Evolutionary conservation across 2,329 filamentous ascomycete species (phyloP).

Genomic region (Blastomyces percursus): DNA sequence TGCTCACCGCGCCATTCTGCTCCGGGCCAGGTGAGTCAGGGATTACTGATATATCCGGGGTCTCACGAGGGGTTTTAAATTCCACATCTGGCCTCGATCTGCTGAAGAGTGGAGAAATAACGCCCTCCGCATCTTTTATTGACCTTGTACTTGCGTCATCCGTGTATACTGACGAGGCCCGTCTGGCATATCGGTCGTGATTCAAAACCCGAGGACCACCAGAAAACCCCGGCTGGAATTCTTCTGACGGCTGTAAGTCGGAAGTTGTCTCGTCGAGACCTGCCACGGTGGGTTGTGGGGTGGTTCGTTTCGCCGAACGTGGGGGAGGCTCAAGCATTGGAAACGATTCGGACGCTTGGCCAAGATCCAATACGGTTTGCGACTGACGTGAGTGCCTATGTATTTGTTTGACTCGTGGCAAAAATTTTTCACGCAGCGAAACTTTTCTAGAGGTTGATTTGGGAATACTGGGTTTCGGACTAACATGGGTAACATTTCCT

Average conservation of each 20-base stretch:
- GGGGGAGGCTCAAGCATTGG: not conserved
- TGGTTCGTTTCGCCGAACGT: not conserved
- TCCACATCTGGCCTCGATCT: not conserved
- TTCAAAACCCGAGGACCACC: not conserved
- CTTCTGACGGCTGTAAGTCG: not conserved
- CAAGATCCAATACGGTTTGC: slow-evolving; percentile 17
- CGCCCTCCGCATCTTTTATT: slow-evolving; percentile 8
- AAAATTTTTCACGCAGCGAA: not conserved
- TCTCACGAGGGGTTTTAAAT: not conserved
- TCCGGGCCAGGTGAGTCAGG: not conserved
- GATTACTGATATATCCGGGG: not conserved
- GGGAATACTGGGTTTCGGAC: not conserved
- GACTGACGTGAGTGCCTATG: not conserved
- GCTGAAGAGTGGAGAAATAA: not conserved
- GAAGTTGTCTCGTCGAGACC: not conserved
- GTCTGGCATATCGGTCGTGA: not conserved
- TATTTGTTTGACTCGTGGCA: slow-evolving; percentile 3
- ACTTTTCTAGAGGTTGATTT: not conserved
- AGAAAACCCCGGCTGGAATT: not conserved
- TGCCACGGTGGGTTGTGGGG: too few species aligned
- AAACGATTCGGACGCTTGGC: slow-evolving; percentile 15
- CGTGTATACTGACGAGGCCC: not conserved
- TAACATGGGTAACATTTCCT: not conserved
- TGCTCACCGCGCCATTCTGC: not conserved
- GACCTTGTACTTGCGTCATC: slow-evolving; percentile 7